Evolutionary conservation across 2,329 filamentous ascomycete genomes (phyloP).

Genomic region (Ilyonectria destructans): DNA sequence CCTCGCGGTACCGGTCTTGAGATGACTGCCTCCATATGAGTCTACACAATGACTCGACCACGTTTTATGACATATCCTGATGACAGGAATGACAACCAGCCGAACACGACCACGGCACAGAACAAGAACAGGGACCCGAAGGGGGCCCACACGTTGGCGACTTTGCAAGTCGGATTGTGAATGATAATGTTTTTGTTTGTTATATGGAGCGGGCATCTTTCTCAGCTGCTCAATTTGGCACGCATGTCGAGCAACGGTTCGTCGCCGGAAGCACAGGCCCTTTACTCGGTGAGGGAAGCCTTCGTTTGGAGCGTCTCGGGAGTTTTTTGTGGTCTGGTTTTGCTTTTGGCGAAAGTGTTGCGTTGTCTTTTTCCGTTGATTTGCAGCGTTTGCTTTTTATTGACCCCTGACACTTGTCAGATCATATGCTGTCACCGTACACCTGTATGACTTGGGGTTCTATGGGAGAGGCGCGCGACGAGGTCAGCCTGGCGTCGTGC

Average conservation of each 20-base stretch:
- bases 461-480: slow-evolving; percentile 33
- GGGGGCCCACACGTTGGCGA: slow-evolving; percentile 31
- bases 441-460: slow-evolving; percentile 26
- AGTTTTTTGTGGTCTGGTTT: slow-evolving; percentile 41
- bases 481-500: slow-evolving; percentile 24
- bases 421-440: slow-evolving; percentile 29
- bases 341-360: slow-evolving; percentile 35
- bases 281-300: slow-evolving; percentile 40
- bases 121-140: slow-evolving; percentile 48
- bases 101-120: slow-evolving; percentile 48
- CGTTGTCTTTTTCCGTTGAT: slow-evolving; percentile 27
- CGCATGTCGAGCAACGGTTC: slow-evolving; percentile 35
- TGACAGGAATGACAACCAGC: slow-evolving; percentile 44
- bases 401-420: slow-evolving; percentile 32
- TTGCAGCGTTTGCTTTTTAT: slow-evolving; percentile 30
- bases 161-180: slow-evolving; percentile 47
- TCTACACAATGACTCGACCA: slow-evolving; percentile 45
- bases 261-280: slow-evolving; percentile 40
- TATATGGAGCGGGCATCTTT: slow-evolving; percentile 38
- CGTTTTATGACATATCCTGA: slow-evolving; percentile 48
- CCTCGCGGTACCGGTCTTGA: slow-evolving; percentile 54
- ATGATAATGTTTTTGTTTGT: slow-evolving; percentile 52
- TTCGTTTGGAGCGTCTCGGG: slow-evolving; percentile 45
- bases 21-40: slow-evolving; percentile 42
- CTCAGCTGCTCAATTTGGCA: slow-evolving; percentile 31